Evolutionary conservation across 2,329 filamentous ascomycete species (phyloP), one percentile per base, ranked within the genome.

Genomic region (Aspergillus japonicus): DNA sequence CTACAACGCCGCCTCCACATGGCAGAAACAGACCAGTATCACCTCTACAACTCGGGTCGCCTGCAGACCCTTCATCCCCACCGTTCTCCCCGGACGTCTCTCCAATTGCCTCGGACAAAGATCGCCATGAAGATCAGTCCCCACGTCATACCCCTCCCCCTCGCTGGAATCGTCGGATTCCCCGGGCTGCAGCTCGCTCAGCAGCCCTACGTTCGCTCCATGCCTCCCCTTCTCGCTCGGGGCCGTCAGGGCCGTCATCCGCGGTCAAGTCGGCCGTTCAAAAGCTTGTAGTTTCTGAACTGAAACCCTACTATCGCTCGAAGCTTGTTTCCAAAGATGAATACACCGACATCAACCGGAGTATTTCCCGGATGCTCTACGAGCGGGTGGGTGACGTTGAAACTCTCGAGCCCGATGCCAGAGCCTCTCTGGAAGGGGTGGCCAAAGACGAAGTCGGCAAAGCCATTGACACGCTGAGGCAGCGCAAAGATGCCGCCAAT

Each of bases 341-440:
- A 75, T 99, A 96, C 74, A 94, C 91, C 2, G 87, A 87, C 58
- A 96, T 98, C 77, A 98, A 98, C 73, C 88, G 92, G 63, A 89
- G 90, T 61, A 88, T 98, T 35, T 97, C 92, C 47, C 89, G 92
- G 59, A 90, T 89, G 78, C 81, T 99, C 60, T 99, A 99, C 76
- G 92, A 87, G 33, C 79, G 80, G 50, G 82, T 86, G 26, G 82
- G 82, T 5, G 81, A 81, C 42, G 81, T 82, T 14, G 77, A 82
- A 21, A 76, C 81, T 24, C 82, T 95, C 31, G 85, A 90, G 68
- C 83, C 89, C 23, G 84, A 86, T 29, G 85, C 86, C 58, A 85
- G 87, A 59, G 85, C 84, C 64, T 84, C 83, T 51, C 92, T 92
- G 84, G 90, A 96, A 77, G 86, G 84, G 66, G 83, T 91, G 69